Conservation (phyloP, 768 basidiomycete species). For the Scleroderma bovista region DNA sequence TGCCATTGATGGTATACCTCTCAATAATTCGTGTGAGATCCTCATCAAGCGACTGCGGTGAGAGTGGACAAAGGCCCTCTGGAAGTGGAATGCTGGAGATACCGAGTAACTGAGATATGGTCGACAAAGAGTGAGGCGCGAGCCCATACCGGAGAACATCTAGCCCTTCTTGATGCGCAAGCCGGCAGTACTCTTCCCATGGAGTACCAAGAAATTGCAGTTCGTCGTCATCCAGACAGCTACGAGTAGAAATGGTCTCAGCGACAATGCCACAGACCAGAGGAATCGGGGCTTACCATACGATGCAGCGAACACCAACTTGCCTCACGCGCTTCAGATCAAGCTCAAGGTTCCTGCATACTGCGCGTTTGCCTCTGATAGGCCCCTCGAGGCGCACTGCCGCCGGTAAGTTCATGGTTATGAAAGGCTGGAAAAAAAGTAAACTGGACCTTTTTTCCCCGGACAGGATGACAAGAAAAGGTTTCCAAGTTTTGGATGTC, state of each 20-base stretch:
- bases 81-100: constrained; percentile 75
- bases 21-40: constrained; percentile 62
- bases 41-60: constrained; percentile 53
- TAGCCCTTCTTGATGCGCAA: constrained; percentile 59
- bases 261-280: background rate
- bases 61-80: constrained; percentile 78
- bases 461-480: constrained; percentile 87
- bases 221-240: constrained; percentile 83
- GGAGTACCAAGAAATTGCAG: constrained; percentile 81
- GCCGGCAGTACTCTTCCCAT: constrained; percentile 68
- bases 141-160: constrained; percentile 72
- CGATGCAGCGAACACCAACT: constrained; percentile 71
- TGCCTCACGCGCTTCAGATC: constrained; percentile 74
- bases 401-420: background rate
- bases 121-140: background rate
- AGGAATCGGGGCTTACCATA: constrained; percentile 52
- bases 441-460: constrained; percentile 75
- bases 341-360: constrained; percentile 74
- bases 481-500: constrained; percentile 61
- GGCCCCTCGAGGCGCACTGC: constrained; percentile 70
- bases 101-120: background rate
- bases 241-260: constrained; percentile 25
- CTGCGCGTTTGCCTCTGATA: constrained; percentile 70
- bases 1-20: constrained; percentile 67
- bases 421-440: background rate